Evolutionary conservation across 805 yeast genomes (phyloP), one percentile per base, ranked within the genome.

Genomic region (Debaryomyces castellii): DNA sequence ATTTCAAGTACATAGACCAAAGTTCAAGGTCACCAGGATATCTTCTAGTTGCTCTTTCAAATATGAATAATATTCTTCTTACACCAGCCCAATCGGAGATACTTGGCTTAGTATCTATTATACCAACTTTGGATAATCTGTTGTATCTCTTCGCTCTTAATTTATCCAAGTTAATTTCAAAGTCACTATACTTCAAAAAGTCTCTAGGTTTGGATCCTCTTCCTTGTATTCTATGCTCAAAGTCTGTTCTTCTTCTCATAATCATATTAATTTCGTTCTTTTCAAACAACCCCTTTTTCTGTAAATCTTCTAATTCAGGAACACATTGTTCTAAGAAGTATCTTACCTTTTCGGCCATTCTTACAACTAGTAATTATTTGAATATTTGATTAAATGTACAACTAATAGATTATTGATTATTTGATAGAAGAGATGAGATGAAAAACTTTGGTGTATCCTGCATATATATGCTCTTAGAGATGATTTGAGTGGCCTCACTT

Each of bases 201-300:
- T 92, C 98, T 43, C 79, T 69, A 2, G 89, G 79, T 51, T 78
- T 82, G 10, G 91, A 81, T 1, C 94, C 96, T 64, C 98, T 77
- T 36, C 96, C 88, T 38, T 80, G 79, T 44, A 94, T 80, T 46
- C 96, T 71, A 63, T 94, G 96, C 67, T 94, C 99, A 57, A 90
- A 94, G 66, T 91, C 97, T 0, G 97, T 92, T 69, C 99, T 80
- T 60, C 90, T 81, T 68, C 94, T 84, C 89, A 92, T 89, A 44
- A 94, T 85, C 72, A 78, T 76, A 34, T 85, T 82, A 52, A 90
- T 82, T 66, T 94, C 99, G 54, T 79, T 80, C 55, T 87, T 87
- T 35, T 82, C 85, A 64, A 94, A 94, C 4, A 94, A 73, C 3
- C 90, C 90, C 58, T 88, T 85, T 46, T 80, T 80, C 48, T 85